These are phyloP conservation scores for Spathaspora gorwiae DNA, from an alignment of 805 yeast species.

Conservation along the genomic window DNA sequence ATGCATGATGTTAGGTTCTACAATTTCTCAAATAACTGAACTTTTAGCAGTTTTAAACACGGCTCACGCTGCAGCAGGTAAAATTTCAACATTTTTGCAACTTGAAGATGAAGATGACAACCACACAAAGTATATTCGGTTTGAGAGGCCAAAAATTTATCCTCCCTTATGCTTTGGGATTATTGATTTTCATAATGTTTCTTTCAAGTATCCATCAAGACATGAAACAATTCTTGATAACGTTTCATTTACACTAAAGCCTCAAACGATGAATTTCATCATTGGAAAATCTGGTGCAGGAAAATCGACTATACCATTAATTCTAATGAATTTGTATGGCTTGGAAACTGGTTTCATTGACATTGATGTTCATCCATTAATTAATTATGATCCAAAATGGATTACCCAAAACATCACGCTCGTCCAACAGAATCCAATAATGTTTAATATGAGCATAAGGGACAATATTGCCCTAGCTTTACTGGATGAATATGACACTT, in stretches of 20 bases:
- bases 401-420: constrained; percentile 60
- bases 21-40: constrained; percentile 50
- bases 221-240: constrained; percentile 43
- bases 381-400: constrained; percentile 44
- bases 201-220: constrained; percentile 62
- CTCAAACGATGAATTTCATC: constrained; percentile 52
- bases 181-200: constrained; percentile 51
- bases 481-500: constrained; percentile 14
- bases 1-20: constrained; percentile 67
- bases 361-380: constrained; percentile 51
- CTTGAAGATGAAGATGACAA: neutral
- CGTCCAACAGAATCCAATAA: constrained; percentile 65
- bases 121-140: constrained; percentile 10
- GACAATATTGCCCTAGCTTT: constrained; percentile 61
- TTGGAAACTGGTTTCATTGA: constrained; percentile 50
- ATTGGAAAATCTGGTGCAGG: constrained; percentile 93
- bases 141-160: constrained; percentile 4
- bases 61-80: constrained; percentile 63
- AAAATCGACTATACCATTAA: constrained; percentile 71
- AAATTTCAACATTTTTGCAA: constrained; percentile 41
- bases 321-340: constrained; percentile 58
- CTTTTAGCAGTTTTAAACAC: constrained; percentile 62
- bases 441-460: constrained; percentile 57
- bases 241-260: constrained; percentile 32
- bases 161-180: constrained; percentile 35